Evolutionary conservation across 768 basidiomycete species (phyloP).

Genomic region (Suillus sp.): DNA sequence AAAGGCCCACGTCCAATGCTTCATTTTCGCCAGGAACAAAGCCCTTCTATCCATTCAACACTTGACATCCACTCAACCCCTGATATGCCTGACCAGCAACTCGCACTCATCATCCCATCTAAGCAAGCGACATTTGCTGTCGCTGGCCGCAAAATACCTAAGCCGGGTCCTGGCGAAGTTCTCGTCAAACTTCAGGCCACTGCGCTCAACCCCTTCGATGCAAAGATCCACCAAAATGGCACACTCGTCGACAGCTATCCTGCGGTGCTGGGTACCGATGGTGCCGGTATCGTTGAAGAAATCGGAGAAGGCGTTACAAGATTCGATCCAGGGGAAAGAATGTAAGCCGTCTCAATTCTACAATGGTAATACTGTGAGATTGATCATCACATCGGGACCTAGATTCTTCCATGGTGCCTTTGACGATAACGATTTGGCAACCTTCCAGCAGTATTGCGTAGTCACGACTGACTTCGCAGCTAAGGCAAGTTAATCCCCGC

Average conservation of each 20-base stretch:
- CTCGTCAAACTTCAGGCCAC: conserved; percentile 50
- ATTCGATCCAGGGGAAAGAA: conserved; percentile 53
- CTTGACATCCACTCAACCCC: conserved; percentile 3
- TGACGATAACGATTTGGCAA: conserved; percentile 38
- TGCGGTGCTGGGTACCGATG: conserved; percentile 49
- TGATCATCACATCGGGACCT: conserved; percentile 26
- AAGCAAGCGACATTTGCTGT: conserved; percentile 40
- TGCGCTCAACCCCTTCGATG: conserved; percentile 56
- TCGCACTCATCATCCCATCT: conserved; percentile 34
- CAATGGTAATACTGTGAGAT: conserved; percentile 15
- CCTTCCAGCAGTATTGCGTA: conserved; percentile 50
- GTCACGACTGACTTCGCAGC: conserved; percentile 41
- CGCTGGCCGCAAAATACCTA: conserved; percentile 36
- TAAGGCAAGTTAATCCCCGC: conserved; percentile 34
- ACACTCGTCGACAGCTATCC: conserved; percentile 44
- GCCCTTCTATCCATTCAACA: conserved; percentile 13
- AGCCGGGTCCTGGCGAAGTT: conserved; percentile 49
- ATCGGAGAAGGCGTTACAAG: conserved; percentile 53
- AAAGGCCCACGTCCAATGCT: conserved; percentile 24
- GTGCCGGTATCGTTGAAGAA: conserved; percentile 52
- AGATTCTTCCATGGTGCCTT: conserved; percentile 46
- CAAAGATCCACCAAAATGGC: conserved; percentile 48
- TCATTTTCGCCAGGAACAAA: conserved; percentile 25
- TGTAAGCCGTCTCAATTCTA: conserved; percentile 39
- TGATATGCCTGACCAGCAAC: conserved; percentile 29